Conservation (phyloP, 768 basidiomycete species). For the Paxillus ammoniavirescens region DNA sequence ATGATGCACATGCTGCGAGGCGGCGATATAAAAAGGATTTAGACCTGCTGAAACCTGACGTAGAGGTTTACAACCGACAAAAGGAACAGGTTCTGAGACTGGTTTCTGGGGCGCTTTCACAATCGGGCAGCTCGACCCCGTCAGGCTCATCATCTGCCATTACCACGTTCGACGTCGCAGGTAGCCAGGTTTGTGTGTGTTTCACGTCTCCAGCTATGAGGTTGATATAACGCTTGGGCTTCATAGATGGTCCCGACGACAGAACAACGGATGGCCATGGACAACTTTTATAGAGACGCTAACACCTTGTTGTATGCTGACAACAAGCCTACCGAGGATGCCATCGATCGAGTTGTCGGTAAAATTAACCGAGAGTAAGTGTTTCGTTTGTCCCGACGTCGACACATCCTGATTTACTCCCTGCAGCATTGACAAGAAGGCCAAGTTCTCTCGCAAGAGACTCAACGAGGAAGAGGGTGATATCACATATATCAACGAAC, state of each 20-base stretch:
- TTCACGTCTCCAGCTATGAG: conserved; percentile 15
- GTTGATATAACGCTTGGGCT: conserved; percentile 9
- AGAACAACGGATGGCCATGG: conserved; percentile 66
- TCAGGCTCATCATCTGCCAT: conserved; percentile 33
- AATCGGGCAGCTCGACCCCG: conserved; percentile 29
- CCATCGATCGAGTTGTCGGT: conserved; percentile 85
- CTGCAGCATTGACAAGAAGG: conserved; percentile 80
- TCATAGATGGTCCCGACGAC: conserved; percentile 50
- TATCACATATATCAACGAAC: conserved; percentile 99
- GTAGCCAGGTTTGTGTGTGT: conserved; percentile 33
- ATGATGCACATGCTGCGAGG: conserved; percentile 87
- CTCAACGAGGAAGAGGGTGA: conserved; percentile 93
- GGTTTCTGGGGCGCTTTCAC: conserved; percentile 61
- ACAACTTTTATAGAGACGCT: conserved; percentile 89
- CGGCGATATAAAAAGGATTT: conserved; percentile 91
- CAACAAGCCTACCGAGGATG: conserved; percentile 91
- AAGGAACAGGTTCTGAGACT: conserved; percentile 84
- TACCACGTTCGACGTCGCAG: conserved; percentile 30
- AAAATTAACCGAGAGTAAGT: conserved; percentile 88
- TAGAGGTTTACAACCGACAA: conserved; percentile 74
- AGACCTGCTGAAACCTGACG: conserved; percentile 83
- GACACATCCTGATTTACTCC: background rate
- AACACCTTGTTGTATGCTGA: conserved; percentile 93
- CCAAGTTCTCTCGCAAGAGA: conserved; percentile 86
- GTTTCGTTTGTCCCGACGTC: background rate